Evolutionary conservation across 768 basidiomycete species (phyloP).

Genomic region (Hortiboletus campestris): DNA sequence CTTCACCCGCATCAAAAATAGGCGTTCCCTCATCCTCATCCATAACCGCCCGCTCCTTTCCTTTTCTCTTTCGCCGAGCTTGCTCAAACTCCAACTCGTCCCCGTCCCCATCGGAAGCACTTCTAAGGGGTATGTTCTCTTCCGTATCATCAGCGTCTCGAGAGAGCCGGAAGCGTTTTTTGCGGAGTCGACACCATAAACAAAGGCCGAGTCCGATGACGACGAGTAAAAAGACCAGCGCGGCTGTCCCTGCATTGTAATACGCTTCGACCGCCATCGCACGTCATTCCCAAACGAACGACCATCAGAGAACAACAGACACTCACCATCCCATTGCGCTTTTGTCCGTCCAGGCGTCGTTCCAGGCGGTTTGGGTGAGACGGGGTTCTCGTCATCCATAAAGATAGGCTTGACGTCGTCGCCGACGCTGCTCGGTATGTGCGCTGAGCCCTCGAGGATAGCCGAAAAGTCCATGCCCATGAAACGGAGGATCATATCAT

Average conservation of each 20-base stretch:
- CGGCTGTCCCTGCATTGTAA: constrained; percentile 89
- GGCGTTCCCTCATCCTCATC: constrained; percentile 32
- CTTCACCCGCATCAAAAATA: constrained; percentile 56
- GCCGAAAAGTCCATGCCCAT: constrained; percentile 88
- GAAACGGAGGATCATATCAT: constrained; percentile 99
- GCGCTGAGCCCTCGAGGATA: constrained; percentile 76
- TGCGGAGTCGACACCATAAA: constrained; percentile 67
- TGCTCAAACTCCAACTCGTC: constrained; percentile 46
- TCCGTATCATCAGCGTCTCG: constrained; percentile 33
- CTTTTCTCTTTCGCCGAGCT: constrained; percentile 38
- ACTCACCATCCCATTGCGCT: constrained; percentile 87
- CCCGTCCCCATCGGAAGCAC: constrained; percentile 31
- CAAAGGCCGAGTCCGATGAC: constrained; percentile 65
- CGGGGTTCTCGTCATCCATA: constrained; percentile 41
- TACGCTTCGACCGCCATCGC: constrained; percentile 57
- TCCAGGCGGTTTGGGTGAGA: constrained; percentile 35
- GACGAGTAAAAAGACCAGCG: constrained; percentile 78
- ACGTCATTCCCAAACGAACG: background rate
- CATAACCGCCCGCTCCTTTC: constrained; percentile 45
- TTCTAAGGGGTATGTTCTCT: constrained; percentile 70
- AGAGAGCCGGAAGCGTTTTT: constrained; percentile 26
- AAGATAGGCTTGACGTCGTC: constrained; percentile 64
- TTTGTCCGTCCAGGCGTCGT: constrained; percentile 77
- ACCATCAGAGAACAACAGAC: background rate
- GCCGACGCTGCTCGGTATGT: constrained; percentile 80